Conservation (phyloP, 2,329 filamentous ascomycete species). For the Sarocladiaceae sp. region DNA sequence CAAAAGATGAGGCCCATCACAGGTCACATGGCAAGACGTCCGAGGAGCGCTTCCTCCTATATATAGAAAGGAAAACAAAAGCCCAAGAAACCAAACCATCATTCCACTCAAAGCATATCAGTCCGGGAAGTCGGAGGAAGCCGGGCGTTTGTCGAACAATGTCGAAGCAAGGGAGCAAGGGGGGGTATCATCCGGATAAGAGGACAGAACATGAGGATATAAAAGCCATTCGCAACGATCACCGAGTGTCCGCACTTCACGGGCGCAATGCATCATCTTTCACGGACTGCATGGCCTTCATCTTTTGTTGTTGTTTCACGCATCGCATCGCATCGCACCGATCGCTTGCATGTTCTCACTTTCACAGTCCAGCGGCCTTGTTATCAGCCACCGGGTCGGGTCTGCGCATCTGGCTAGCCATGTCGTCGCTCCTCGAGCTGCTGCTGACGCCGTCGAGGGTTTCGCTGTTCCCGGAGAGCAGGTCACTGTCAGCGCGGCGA, state of each 20-base stretch:
- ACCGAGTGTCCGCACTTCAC: not conserved
- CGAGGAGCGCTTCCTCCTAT: not conserved
- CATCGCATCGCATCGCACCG: no score
- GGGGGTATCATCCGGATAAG: not conserved
- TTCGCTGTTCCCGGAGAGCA: not conserved
- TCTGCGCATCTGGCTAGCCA: not conserved
- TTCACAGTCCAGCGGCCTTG: not conserved
- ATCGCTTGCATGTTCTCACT: no score
- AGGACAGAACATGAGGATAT: not conserved
- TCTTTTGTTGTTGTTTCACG: no score
- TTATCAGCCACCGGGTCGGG: not conserved
- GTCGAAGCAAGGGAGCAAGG: no score
- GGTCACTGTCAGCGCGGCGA: not conserved
- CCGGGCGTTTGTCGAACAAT: no score
- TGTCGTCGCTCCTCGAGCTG: not conserved
- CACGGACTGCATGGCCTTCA: not conserved
- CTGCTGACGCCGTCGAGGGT: not conserved
- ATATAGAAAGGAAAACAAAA: not conserved
- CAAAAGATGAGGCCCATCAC: not conserved
- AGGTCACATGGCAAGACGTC: slow-evolving; percentile 1
- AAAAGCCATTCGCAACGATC: not conserved
- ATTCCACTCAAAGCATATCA: no score
- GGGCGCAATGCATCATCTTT: not conserved
- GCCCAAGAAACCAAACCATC: not conserved
- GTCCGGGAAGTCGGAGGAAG: no score